Conservation (phyloP, 805 yeast genomes). For the Candida ascalaphidarum region DNA sequence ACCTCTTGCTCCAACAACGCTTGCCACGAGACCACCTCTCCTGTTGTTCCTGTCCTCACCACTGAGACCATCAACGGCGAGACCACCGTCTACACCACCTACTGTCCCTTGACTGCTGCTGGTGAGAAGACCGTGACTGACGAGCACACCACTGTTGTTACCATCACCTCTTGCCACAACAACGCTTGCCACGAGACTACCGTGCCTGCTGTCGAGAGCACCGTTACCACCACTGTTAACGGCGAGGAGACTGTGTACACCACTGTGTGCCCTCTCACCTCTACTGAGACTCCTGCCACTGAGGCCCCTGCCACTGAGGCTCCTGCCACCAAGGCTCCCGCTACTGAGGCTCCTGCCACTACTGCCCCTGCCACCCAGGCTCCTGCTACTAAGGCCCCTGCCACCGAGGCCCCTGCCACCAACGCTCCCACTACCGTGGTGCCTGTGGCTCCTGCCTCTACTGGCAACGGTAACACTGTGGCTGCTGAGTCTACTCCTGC, state of each 20-base stretch:
- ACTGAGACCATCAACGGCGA: slow-evolving; percentile 6
- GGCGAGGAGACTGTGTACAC: slow-evolving; percentile 6
- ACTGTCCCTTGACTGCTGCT: slow-evolving; percentile 11
- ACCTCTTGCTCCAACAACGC: slow-evolving; percentile 28
- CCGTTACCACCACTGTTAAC: slow-evolving; percentile 1
- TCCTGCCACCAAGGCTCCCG: background rate
- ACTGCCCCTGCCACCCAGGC: too few species aligned
- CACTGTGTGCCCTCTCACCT: background rate
- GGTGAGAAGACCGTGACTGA: slow-evolving; percentile 2
- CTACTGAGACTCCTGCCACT: slow-evolving; percentile 1
- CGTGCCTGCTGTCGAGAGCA: slow-evolving; percentile 2
- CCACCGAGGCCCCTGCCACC: slow-evolving; percentile 1
- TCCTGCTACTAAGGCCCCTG: background rate
- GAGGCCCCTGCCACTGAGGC: background rate
- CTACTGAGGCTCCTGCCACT: background rate
- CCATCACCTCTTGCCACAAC: slow-evolving; percentile 12
- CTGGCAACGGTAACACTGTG: slow-evolving; percentile 2
- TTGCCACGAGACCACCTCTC: slow-evolving; percentile 13
- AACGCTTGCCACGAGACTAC: slow-evolving; percentile 4
- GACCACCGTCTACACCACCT: slow-evolving; percentile 14
- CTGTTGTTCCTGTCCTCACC: slow-evolving; percentile 10
- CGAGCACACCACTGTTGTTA: slow-evolving; percentile 14
- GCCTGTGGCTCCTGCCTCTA: slow-evolving; percentile 1
- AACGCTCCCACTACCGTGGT: background rate
- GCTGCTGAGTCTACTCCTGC: slow-evolving; percentile 6